These are phyloP conservation scores for Talaromyces albobiverticillius DNA, from an alignment of 2,329 filamentous ascomycete species.

Conservation along the genomic window DNA sequence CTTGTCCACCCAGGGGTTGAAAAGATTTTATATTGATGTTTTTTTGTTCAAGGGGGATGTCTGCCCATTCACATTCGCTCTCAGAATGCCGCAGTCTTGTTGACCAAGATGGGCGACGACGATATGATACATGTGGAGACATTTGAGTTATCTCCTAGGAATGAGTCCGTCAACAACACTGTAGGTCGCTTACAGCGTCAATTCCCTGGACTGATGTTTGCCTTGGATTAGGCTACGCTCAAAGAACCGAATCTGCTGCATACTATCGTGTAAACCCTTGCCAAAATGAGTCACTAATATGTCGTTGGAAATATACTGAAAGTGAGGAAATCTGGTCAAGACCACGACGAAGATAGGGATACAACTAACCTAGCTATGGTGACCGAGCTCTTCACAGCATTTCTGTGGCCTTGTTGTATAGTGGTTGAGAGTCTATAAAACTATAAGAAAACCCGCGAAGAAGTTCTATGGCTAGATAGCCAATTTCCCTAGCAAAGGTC, in stretches of 20 bases:
- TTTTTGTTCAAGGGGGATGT: constrained; percentile 14
- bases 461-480: constrained; percentile 45
- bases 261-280: constrained; percentile 31
- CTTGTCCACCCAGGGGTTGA: too few species aligned
- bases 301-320: constrained; percentile 32
- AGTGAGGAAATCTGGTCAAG: constrained; percentile 38
- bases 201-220: constrained; percentile 1
- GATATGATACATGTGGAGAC: constrained; percentile 35
- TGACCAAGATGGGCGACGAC: constrained; percentile 26
- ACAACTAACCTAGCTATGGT: constrained; percentile 51
- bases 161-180: constrained; percentile 35
- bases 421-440: constrained; percentile 29
- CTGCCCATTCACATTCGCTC: constrained; percentile 41
- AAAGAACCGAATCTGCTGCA: constrained; percentile 5
- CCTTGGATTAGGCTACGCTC: neutral
- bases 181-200: constrained; percentile 34
- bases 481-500: constrained; percentile 51
- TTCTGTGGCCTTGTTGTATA: constrained; percentile 42
- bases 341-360: constrained; percentile 46
- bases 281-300: constrained; percentile 35
- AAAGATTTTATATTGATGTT: neutral
- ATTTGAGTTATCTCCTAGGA: constrained; percentile 48
- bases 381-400: constrained; percentile 49
- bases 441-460: constrained; percentile 54
- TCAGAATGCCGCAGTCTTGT: constrained; percentile 49